Conservation (phyloP, 306 rosid species). For the Cicer cuneatum region DNA sequence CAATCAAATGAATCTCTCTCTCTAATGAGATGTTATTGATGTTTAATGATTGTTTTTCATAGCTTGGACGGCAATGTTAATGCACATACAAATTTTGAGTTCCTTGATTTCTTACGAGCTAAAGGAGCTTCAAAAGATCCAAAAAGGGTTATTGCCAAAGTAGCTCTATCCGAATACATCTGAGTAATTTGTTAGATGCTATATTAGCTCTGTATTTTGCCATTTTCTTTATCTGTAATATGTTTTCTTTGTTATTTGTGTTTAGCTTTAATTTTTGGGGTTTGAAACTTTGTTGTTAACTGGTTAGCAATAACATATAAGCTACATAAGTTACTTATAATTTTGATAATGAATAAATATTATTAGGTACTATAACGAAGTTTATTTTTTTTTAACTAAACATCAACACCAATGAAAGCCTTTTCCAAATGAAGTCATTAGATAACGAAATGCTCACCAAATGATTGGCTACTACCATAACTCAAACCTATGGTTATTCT, state of each 20-base stretch:
- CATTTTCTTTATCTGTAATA: neutral
- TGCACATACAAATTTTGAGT: slow-evolving; percentile 75
- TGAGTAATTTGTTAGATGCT: neutral
- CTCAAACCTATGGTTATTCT: neutral
- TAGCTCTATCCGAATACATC: slow-evolving; percentile 63
- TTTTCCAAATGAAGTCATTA: neutral
- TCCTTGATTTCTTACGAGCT: slow-evolving; percentile 67
- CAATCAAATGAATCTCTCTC: slow-evolving; percentile 20
- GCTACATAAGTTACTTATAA: neutral
- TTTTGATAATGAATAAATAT: neutral
- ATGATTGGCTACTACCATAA: neutral
- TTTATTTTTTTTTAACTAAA: neutral
- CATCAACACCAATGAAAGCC: neutral
- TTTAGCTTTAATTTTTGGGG: slow-evolving; percentile 18
- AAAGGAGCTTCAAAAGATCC: slow-evolving; percentile 78
- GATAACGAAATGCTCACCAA: neutral
- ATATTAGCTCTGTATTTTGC: slow-evolving; percentile 13
- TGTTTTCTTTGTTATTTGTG: slow-evolving; percentile 2
- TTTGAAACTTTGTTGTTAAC: slow-evolving; percentile 13
- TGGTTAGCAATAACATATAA: neutral
- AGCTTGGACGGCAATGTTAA: slow-evolving; percentile 67
- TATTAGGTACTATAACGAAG: neutral
- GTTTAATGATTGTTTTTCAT: slow-evolving; percentile 32
- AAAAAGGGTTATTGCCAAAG: slow-evolving; percentile 67
- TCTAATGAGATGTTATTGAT: neutral